These are phyloP conservation scores for Cerioporus squamosus DNA, from an alignment of 1,284 basidiomycete genomes.

Conservation along the genomic window DNA sequence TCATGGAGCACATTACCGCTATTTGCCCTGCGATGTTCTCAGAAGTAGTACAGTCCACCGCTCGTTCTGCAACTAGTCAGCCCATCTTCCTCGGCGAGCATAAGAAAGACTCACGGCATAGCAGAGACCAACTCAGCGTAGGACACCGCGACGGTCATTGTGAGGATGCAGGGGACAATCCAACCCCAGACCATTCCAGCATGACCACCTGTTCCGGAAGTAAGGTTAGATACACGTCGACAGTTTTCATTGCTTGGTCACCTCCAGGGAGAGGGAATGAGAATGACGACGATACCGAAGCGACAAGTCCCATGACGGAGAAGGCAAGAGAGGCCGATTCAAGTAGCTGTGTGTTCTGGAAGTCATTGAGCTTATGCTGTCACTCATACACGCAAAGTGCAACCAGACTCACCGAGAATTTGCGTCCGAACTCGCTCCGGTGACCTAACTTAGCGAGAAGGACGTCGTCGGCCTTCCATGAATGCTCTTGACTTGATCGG, in stretches of 20 bases:
- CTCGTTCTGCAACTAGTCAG: conserved; percentile 29
- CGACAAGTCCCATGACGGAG: conserved; percentile 77
- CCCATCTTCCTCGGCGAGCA: neutral
- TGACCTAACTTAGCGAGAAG: conserved; percentile 73
- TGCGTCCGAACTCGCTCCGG: conserved; percentile 75
- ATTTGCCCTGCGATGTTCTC: conserved; percentile 66
- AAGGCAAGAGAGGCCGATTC: conserved; percentile 73
- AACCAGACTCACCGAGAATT: conserved; percentile 63
- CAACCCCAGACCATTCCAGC: conserved; percentile 81
- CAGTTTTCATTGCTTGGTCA: too few species aligned
- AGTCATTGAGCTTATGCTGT: neutral
- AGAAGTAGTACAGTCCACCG: conserved; percentile 77
- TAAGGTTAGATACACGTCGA: conserved; percentile 38
- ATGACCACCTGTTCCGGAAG: conserved; percentile 67
- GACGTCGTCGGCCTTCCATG: conserved; percentile 59
- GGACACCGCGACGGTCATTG: conserved; percentile 68
- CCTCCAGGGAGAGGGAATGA: conserved; percentile 66
- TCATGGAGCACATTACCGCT: conserved; percentile 73
- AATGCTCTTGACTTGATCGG: too few species aligned
- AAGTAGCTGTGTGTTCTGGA: conserved; percentile 43
- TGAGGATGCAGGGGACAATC: conserved; percentile 74
- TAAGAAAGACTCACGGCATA: conserved; percentile 67
- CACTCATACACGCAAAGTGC: too few species aligned
- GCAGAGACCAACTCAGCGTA: conserved; percentile 76
- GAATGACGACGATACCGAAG: conserved; percentile 69